These are phyloP conservation scores for Talaromyces marneffei DNA, from an alignment of 2,329 filamentous ascomycete genomes.

Conservation along the genomic window DNA sequence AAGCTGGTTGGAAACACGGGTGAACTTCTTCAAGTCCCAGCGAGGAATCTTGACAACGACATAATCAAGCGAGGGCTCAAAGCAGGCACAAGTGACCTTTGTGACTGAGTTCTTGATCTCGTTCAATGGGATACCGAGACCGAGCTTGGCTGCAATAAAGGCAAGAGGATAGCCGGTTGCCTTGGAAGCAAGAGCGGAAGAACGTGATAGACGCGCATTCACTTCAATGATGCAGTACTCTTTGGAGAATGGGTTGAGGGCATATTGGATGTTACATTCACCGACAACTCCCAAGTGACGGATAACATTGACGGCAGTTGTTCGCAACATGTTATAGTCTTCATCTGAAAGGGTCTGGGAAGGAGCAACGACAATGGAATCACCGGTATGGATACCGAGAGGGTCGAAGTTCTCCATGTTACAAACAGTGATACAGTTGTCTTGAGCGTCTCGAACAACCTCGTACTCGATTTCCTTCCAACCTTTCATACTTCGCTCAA, in stretches of 20 bases:
- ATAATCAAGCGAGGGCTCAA: conserved; percentile 96
- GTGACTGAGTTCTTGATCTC: conserved; percentile 96
- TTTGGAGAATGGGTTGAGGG: conserved; percentile 85
- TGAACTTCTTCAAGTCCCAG: conserved; percentile 99
- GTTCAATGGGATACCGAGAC: conserved; percentile 88
- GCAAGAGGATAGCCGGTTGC: conserved; percentile 93
- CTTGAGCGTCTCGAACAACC: conserved; percentile 87
- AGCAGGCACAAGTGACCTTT: conserved; percentile 92
- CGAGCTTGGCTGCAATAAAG: conserved; percentile 94
- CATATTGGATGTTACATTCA: conserved; percentile 99
- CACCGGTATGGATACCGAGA: conserved; percentile 93
- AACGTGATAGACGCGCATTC: conserved; percentile 91
- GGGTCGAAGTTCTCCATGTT: conserved; percentile 99
- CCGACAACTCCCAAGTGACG: conserved; percentile 94
- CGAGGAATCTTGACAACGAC: conserved; percentile 97
- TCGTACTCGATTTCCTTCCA: conserved; percentile 99
- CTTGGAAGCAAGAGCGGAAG: conserved; percentile 92
- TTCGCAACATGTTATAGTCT: conserved; percentile 98
- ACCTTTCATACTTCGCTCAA: conserved; percentile 98
- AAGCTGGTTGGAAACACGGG: conserved; percentile 87
- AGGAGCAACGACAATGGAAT: conserved; percentile 95
- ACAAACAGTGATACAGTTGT: conserved; percentile 99
- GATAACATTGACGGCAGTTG: conserved; percentile 94
- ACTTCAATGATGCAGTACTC: conserved; percentile 99
- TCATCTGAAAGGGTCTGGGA: conserved; percentile 95